Conservation (phyloP, 1,284 basidiomycete genomes). For the Marasmius tenuissimus region DNA sequence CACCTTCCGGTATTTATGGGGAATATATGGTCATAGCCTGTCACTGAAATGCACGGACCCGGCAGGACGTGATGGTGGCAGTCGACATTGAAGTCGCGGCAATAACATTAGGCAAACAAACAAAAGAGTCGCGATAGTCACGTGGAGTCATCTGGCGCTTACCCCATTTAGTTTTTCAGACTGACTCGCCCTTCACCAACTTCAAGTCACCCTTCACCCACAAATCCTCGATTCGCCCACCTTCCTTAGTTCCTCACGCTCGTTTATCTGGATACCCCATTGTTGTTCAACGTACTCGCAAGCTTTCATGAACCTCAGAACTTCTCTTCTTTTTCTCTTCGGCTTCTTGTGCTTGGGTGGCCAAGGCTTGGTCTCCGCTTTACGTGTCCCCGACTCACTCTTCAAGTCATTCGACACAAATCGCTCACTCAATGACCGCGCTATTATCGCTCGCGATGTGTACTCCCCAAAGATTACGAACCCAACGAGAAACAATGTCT, state of each 20-base stretch:
- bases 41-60: background rate
- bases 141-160: background rate
- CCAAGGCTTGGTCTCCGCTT: background rate
- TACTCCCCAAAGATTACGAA: slow-evolving; percentile 29
- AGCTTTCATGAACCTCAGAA: background rate
- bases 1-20: background rate
- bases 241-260: background rate
- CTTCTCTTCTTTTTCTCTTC: background rate
- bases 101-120: background rate
- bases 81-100: slow-evolving; percentile 9
- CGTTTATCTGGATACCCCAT: background rate
- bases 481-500: slow-evolving; percentile 26
- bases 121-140: background rate
- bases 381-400: slow-evolving; percentile 1
- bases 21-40: background rate
- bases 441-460: slow-evolving; percentile 17
- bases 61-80: background rate
- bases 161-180: background rate
- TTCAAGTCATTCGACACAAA: slow-evolving; percentile 12
- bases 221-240: background rate
- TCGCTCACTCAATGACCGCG: background rate
- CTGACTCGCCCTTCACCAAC: background rate
- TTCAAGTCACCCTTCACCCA: background rate
- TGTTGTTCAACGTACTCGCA: background rate
- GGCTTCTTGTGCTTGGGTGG: background rate